Conservation (phyloP, 768 basidiomycete species). For the Sistotremastrum niveocremeum region DNA sequence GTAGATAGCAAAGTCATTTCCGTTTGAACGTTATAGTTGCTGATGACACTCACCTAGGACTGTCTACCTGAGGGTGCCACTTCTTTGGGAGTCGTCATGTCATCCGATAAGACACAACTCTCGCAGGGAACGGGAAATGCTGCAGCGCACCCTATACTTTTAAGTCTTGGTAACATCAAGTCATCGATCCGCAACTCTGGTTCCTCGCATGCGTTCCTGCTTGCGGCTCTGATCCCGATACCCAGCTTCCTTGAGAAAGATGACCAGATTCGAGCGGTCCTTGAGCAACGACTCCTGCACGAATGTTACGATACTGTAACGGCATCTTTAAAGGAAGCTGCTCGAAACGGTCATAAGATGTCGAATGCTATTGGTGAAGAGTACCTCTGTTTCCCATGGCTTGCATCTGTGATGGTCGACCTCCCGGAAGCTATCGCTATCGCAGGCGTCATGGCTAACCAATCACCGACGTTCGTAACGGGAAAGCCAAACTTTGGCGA, state of each 20-base stretch:
- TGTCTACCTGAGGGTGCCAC: constrained; percentile 6
- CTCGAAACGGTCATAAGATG: constrained; percentile 16
- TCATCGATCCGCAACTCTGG: too few species aligned
- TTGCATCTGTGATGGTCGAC: constrained; percentile 9
- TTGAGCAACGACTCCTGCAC: constrained; percentile 18
- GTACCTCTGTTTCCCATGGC: constrained; percentile 4
- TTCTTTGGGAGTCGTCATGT: constrained; percentile 8
- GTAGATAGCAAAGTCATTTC: background rate
- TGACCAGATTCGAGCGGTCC: constrained; percentile 11
- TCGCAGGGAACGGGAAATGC: constrained; percentile 10
- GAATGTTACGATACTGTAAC: constrained; percentile 17
- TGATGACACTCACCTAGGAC: background rate
- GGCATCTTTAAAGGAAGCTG: constrained; percentile 17
- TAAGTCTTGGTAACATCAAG: constrained; percentile 15
- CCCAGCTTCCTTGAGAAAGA: too few species aligned
- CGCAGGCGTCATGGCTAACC: constrained; percentile 4
- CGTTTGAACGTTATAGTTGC: too few species aligned
- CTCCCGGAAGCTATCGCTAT: constrained; percentile 8
- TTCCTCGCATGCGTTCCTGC: too few species aligned
- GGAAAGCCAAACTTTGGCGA: constrained; percentile 6
- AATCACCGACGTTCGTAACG: constrained; percentile 8
- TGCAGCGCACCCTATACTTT: constrained; percentile 18
- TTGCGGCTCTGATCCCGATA: too few species aligned
- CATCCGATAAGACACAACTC: constrained; percentile 12
- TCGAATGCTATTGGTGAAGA: constrained; percentile 11